Evolutionary conservation across 805 yeast genomes (phyloP).

Genomic region (Candida broadrunensis): DNA sequence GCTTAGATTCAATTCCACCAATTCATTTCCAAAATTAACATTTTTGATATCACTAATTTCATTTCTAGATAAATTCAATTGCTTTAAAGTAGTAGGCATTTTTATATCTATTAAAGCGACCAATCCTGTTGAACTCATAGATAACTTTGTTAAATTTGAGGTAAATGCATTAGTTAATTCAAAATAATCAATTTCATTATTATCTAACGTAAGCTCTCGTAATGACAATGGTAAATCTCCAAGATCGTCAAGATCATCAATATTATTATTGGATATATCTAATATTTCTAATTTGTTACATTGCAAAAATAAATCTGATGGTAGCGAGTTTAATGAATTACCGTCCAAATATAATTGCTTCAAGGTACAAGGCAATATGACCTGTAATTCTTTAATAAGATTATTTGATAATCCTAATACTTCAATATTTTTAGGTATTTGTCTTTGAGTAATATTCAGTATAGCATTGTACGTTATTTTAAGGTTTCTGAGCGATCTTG

Average conservation of each 20-base stretch:
- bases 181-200: conserved; percentile 18
- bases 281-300: conserved; percentile 8
- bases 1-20: background rate
- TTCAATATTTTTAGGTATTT: conserved; percentile 11
- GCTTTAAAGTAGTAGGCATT: conserved; percentile 14
- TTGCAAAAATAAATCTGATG: conserved; percentile 9
- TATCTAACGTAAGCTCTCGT: conserved; percentile 12
- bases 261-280: conserved; percentile 13
- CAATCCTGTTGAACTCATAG: conserved; percentile 18
- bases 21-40: conserved; percentile 11
- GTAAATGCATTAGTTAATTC: conserved; percentile 15
- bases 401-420: conserved; percentile 14
- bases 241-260: conserved; percentile 22
- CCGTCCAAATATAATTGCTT: conserved; percentile 11
- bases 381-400: conserved; percentile 6
- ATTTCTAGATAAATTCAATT: conserved; percentile 12
- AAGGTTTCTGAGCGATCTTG: conserved; percentile 7
- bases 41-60: conserved; percentile 12
- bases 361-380: conserved; percentile 11
- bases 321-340: conserved; percentile 12
- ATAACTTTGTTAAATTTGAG: conserved; percentile 11
- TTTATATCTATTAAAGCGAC: conserved; percentile 10
- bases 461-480: conserved; percentile 13
- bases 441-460: conserved; percentile 1
- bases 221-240: conserved; percentile 16